Percentiles rank a stretch among this genome's conserved stretches.
phyloP scores from a whole-genome alignment of 352 stramenopile species.

The Pythium volutum region DNA sequence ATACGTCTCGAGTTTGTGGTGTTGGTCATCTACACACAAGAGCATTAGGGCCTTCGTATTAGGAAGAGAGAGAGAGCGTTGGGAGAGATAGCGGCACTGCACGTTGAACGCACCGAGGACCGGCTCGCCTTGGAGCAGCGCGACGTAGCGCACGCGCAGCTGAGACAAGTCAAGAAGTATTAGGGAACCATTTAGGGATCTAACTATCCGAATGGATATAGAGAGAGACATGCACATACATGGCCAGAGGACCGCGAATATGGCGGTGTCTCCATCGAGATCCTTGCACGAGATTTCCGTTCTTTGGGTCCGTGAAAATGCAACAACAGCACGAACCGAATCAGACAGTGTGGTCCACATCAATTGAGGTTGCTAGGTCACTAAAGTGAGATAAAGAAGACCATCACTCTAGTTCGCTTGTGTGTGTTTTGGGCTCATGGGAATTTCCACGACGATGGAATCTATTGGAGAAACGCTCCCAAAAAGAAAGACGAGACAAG shows the following conservation, averaged over 20 bases:
- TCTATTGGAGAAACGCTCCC: background rate
- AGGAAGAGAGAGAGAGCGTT: background rate
- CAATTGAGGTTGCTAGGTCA: background rate
- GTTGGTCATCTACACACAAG: conserved; percentile 29
- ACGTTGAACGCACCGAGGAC: conserved; percentile 35
- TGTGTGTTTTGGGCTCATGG: background rate
- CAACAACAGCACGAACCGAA: background rate
- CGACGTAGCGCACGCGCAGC: conserved; percentile 44
- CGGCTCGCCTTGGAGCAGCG: conserved; percentile 39
- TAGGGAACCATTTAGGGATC: too few species aligned
- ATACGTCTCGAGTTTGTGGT: conserved; percentile 41
- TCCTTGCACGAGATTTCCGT: too few species aligned
- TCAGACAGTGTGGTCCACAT: background rate
- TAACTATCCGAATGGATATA: background rate
- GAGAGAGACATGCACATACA: conserved; percentile 9
- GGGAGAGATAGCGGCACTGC: background rate
- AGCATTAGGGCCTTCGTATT: background rate
- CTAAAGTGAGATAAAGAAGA: background rate
- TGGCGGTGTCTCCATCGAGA: conserved; percentile 5
- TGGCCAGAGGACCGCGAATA: conserved; percentile 16
- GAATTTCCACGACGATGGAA: background rate
- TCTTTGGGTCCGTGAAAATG: background rate
- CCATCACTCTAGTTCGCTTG: background rate
- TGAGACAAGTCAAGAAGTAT: conserved; percentile 7
- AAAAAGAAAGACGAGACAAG: too few species aligned